Base-by-base conservation (phyloP, 2,329 filamentous ascomycete genomes). In the Alternaria triticimaculans region DNA sequence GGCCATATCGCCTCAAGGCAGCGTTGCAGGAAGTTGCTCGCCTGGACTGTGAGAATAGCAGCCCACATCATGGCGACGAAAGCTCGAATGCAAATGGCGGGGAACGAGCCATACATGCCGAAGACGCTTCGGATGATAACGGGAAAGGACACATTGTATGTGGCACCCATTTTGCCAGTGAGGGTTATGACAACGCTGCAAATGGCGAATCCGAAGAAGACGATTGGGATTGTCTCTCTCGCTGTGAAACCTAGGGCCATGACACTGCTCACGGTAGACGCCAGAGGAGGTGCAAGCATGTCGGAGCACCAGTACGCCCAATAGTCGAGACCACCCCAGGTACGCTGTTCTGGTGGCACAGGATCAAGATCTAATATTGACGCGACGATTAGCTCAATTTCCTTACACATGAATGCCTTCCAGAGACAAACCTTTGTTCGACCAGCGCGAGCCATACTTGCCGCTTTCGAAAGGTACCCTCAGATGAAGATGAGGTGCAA, bases 271-370 rank as follows among this genome's bases (percentile, higher is more conserved):
- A 81, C 80, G 1, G 80, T 82, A 26, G 78, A 70, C 15, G 80
- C 78, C 12, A 82, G 71, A 14, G 81, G 81, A 55, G 81, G 81
- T 43, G 81, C 81, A 37, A 82, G 73, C 74, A 84, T 80, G 64
- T 86, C 84, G 7, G 80, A 82, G 63, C 80, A 82, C 84, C 84
- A 85, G 68, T 85, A 84, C 12, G 81, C 80, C 76, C 83, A 81
- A 67, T 83, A 84, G 28, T 83, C 80, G 54, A 81, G 71, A 12
- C 75, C 77, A 5, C 81, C 80, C 84, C 83, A 84, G 20, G 82
- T 85, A 65, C 84, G 76, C 55, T 82, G 75, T 60, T 80, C 78
- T 2, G 81, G 80, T n/a, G 84, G 75, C 43, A 80, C 62, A 5
- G 76, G 78, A 60, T 80, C 77, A 48, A 80, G 72, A 65, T 80